These are phyloP conservation scores for Cystofilobasidium macerans DNA, from an alignment of 768 basidiomycete species.

Conservation along the genomic window DNA sequence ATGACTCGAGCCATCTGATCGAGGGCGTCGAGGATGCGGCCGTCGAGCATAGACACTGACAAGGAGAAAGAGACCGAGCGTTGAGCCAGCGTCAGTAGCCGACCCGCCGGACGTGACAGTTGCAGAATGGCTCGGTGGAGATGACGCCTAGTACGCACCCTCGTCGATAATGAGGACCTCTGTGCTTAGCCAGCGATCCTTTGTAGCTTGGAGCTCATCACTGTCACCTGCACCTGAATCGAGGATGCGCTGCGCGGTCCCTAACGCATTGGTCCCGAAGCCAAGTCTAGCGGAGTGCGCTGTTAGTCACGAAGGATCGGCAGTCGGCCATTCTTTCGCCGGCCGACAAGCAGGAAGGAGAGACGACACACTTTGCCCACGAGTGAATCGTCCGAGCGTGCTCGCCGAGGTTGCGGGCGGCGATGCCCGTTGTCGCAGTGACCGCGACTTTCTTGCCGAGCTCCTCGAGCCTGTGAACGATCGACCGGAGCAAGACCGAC, in stretches of 20 bases:
- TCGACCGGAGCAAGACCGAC: constrained; percentile 88
- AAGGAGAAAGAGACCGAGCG: neutral
- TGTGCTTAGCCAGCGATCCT: constrained; percentile 71
- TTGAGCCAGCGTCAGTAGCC: neutral
- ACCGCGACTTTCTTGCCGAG: constrained; percentile 60
- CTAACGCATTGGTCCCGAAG: no score
- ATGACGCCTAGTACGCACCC: constrained; percentile 43
- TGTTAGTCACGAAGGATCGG: no score
- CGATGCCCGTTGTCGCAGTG: constrained; percentile 93
- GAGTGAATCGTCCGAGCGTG: neutral
- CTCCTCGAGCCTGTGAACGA: constrained; percentile 61
- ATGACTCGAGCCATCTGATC: constrained; percentile 55
- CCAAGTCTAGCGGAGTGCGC: no score
- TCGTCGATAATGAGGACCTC: constrained; percentile 80
- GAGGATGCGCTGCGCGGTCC: constrained; percentile 66
- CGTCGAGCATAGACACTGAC: constrained; percentile 93
- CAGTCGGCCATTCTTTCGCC: no score
- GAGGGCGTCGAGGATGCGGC: constrained; percentile 68
- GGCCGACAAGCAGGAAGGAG: neutral
- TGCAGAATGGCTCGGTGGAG: neutral
- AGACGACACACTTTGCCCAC: constrained; percentile 7
- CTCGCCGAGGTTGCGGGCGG: constrained; percentile 84
- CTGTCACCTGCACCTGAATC: no score
- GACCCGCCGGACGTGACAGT: no score
- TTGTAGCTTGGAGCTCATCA: constrained; percentile 57